Evolutionary conservation across 805 yeast genomes (phyloP).

Genomic region (Wickerhamomyces hampshirensis): DNA sequence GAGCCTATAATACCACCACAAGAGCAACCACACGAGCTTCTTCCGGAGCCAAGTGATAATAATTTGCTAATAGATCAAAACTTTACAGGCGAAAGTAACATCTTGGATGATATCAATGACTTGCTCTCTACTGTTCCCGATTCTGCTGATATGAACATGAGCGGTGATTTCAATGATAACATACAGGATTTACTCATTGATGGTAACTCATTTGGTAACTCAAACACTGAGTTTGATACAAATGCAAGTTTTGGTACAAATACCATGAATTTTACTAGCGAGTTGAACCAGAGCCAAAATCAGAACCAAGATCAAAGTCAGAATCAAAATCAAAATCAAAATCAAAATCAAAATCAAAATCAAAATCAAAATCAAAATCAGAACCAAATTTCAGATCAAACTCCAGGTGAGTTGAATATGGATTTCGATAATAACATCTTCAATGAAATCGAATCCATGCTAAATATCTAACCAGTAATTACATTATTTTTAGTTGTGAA

Average conservation of each 20-base stretch:
- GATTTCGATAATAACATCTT: constrained; percentile 20
- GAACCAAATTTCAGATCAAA: background rate
- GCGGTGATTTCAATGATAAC: constrained; percentile 20
- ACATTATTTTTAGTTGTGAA: background rate
- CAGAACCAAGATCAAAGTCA: background rate
- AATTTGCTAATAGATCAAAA: constrained; percentile 4
- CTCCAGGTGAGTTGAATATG: constrained; percentile 6
- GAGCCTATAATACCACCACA: constrained; percentile 2
- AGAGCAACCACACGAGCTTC: constrained; percentile 6
- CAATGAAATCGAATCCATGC: constrained; percentile 23
- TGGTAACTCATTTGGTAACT: constrained; percentile 3
- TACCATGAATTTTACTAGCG: background rate
- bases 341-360: background rate
- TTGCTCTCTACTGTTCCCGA: constrained; percentile 28
- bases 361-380: background rate
- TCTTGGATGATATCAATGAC: constrained; percentile 25
- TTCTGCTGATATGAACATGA: constrained; percentile 25
- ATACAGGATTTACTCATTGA: constrained; percentile 22
- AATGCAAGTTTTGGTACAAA: constrained; percentile 4
- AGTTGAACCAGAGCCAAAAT: constrained; percentile 1
- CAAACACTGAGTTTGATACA: constrained; percentile 1
- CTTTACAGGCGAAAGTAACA: constrained; percentile 13
- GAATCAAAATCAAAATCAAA: background rate
- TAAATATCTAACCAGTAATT: constrained; percentile 12
- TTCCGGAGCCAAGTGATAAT: constrained; percentile 1